Conservation (phyloP, 106 monocot species). For the Dactylorhiza incarnata region DNA sequence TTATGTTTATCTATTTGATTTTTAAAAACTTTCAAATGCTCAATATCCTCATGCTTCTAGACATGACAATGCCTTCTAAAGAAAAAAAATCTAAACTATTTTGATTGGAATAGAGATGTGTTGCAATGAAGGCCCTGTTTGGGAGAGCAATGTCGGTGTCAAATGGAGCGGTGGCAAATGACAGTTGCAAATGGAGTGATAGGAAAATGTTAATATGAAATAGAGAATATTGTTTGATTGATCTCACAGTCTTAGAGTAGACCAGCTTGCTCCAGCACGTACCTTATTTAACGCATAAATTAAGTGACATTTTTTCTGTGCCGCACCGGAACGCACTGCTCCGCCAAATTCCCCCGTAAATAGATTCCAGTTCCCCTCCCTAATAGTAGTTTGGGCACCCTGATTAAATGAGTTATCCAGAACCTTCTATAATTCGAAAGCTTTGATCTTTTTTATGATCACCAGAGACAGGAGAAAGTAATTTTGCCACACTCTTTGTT, state of each 20-base stretch:
- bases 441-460: not conserved
- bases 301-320: too few relatives aligned
- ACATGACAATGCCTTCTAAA: not conserved
- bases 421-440: not conserved
- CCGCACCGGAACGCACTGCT: too few relatives aligned
- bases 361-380: not conserved
- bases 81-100: not conserved
- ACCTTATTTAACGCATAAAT: too few relatives aligned
- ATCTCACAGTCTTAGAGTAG: too few relatives aligned
- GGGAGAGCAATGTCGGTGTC: too few relatives aligned
- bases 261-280: too few relatives aligned
- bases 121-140: too few relatives aligned
- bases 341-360: too few relatives aligned
- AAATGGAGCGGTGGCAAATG: too few relatives aligned
- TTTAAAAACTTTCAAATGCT: not conserved
- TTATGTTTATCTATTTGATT: not conserved
- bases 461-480: not conserved
- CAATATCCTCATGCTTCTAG: not conserved
- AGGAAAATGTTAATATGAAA: too few relatives aligned
- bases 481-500: not conserved
- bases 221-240: too few relatives aligned
- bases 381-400: not conserved
- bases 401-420: not conserved
- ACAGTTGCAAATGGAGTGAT: too few relatives aligned
- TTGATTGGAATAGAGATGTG: not conserved